Evolutionary conservation across 2,329 filamentous ascomycete species (phyloP).

Genomic region (Aspergillus tubingensis): DNA sequence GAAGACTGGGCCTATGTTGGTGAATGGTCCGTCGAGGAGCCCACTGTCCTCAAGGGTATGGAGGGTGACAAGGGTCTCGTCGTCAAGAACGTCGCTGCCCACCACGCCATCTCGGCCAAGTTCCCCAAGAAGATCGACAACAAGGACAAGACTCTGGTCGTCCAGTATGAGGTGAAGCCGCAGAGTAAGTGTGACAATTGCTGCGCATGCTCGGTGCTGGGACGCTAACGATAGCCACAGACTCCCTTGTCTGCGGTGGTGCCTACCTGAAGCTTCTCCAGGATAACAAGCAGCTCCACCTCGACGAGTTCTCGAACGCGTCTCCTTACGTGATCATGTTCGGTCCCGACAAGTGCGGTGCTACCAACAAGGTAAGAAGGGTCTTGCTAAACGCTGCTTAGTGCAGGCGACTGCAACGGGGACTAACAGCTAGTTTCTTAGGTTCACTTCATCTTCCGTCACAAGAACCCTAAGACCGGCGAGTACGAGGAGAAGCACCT

Average conservation of each 20-base stretch:
- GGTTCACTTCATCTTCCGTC: conserved; percentile 95
- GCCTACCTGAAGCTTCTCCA: conserved; percentile 99
- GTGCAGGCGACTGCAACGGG: not conserved
- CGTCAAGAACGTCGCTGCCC: conserved; percentile 94
- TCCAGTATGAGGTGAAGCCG: conserved; percentile 99
- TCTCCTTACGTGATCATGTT: conserved; percentile 99
- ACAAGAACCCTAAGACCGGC: conserved; percentile 99
- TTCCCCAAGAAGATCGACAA: conserved; percentile 96
- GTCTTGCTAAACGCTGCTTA: not conserved
- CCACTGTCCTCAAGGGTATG: conserved; percentile 83
- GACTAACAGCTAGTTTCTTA: conserved; percentile 31
- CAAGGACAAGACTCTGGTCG: conserved; percentile 94
- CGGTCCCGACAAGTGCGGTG: conserved; percentile 97
- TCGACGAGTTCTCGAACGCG: conserved; percentile 95
- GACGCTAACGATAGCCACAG: conserved; percentile 48
- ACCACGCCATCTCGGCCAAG: conserved; percentile 99
- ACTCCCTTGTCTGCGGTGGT: conserved; percentile 94
- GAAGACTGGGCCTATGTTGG: conserved; percentile 98
- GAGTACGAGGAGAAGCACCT: conserved; percentile 99
- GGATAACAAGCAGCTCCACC: conserved; percentile 94
- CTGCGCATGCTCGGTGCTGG: not conserved
- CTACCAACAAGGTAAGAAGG: conserved; percentile 86
- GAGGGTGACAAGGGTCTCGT: conserved; percentile 95
- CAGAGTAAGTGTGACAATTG: conserved; percentile 68
- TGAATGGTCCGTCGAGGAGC: conserved; percentile 96